A percentile compares a stretch with the other conserved stretches of the same genome.
Evolutionary conservation across 495 filamentous ascomycete species (phyloP).

Genomic region (Staphylotrichum tortipilum): DNA sequence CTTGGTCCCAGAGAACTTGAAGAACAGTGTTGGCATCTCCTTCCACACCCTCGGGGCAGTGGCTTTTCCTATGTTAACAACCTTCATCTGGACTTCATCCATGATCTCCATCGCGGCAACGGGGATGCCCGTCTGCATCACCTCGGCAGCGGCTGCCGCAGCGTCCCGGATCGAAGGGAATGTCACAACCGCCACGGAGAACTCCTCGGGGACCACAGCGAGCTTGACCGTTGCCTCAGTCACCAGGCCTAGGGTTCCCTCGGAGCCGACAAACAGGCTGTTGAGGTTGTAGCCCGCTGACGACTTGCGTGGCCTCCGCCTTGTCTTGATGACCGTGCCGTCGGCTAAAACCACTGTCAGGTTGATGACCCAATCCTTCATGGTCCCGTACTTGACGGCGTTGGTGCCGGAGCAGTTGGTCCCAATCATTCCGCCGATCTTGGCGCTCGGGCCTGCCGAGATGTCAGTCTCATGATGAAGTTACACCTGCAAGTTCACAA

Average conservation of each 20-base stretch:
- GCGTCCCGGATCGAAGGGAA: slow-evolving; percentile 69
- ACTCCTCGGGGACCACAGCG: slow-evolving; percentile 62
- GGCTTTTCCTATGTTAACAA: slow-evolving; percentile 62
- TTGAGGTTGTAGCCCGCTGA: slow-evolving; percentile 77
- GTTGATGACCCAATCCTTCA: slow-evolving; percentile 82
- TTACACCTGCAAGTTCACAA: not conserved
- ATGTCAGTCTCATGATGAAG: slow-evolving; percentile 11
- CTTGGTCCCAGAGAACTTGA: slow-evolving; percentile 74
- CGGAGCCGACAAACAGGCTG: slow-evolving; percentile 64
- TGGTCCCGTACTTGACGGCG: slow-evolving; percentile 72
- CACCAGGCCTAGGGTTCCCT: slow-evolving; percentile 70
- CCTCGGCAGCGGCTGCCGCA: slow-evolving; percentile 56
- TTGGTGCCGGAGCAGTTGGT: slow-evolving; percentile 77
- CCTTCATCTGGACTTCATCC: slow-evolving; percentile 75
- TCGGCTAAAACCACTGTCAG: slow-evolving; percentile 73
- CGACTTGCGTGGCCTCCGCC: slow-evolving; percentile 65
- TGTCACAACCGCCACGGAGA: slow-evolving; percentile 64
- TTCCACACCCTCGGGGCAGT: slow-evolving; percentile 62
- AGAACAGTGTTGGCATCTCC: slow-evolving; percentile 71
- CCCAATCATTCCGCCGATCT: slow-evolving; percentile 68
- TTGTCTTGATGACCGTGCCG: slow-evolving; percentile 70
- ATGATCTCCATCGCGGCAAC: slow-evolving; percentile 77
- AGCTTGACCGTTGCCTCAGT: slow-evolving; percentile 71
- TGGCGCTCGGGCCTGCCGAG: slow-evolving; percentile 46
- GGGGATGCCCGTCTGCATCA: slow-evolving; percentile 64